Evolutionary conservation across 1,284 basidiomycete species (phyloP), one percentile per base, ranked within the genome.

Genomic region (Pascua sp.): DNA sequence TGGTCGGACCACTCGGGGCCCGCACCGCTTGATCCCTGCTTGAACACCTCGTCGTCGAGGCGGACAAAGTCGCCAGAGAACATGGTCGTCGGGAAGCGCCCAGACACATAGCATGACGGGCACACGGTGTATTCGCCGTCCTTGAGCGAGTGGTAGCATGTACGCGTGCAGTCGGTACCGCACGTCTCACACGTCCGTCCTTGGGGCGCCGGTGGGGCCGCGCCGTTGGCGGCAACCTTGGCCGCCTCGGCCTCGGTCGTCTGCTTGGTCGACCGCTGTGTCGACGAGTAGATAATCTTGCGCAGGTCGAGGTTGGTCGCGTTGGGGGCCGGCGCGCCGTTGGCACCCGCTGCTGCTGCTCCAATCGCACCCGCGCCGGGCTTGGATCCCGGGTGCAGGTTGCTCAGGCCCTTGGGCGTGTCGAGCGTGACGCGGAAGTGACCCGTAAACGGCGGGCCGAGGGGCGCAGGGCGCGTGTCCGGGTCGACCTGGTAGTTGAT

Each of bases 401-500:
- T 97, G 71, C 93, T 91, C 3, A 98, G 83, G 15, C 95, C 96
- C 52, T 93, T 88, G 13, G 96, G 96, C 0, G 95, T 95, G 76
- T 99, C 96, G 65, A 98, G 86, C 48, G 96, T 87, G 67, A 98
- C 91, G 59, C 95, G 88, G 85, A 96, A 98, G 77, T 98, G 95
- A 39, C 96, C 95, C 0, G 95, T 98, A 77, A 98, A 98, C 24
- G 96, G 96, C 36, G 95, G 96, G 9, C 90, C 93, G 11, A 98
- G 84, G 0, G 94, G 85, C 1, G 95, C 90, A 8, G 95, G 96
- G 55, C 94, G 85, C 59, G 92, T 89, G 71, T 98, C 95, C 40
- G 94, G 93, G 80, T 99, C 95, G 69, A 98, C 91, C 93, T 98
- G 72, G 73, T 99, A 99, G 81, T 99, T 99, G 75, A 99, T 89